A percentile compares a stretch with the other conserved stretches of the same genome.
These are phyloP conservation scores for Suillus paluster DNA, from an alignment of 768 basidiomycete species.

Conservation along the genomic window DNA sequence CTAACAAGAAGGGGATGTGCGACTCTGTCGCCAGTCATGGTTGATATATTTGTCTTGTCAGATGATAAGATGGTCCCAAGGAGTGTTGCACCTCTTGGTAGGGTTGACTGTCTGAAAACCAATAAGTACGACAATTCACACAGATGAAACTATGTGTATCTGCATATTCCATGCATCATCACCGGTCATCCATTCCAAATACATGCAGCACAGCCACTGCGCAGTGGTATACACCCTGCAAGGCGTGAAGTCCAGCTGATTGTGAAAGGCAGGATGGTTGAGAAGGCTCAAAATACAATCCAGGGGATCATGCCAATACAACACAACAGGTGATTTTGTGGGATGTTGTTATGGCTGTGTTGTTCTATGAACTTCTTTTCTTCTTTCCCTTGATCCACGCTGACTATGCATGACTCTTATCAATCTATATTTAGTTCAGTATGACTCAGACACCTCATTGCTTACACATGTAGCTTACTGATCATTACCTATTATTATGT, in stretches of 20 bases:
- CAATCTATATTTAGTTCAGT: too few species aligned
- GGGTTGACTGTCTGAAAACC: conserved; percentile 14
- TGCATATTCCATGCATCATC: too few species aligned
- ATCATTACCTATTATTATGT: too few species aligned
- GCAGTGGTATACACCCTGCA: conserved; percentile 16
- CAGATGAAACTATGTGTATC: conserved; percentile 10
- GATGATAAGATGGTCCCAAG: conserved; percentile 32
- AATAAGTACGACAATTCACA: conserved; percentile 1
- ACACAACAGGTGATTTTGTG: conserved; percentile 24
- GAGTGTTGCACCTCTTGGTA: conserved; percentile 24
- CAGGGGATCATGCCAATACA: conserved; percentile 32
- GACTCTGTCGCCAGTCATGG: conserved; percentile 30
- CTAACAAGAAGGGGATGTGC: conserved; percentile 37
- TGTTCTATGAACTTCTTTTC: too few species aligned
- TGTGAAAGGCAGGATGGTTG: conserved; percentile 22
- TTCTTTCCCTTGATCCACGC: too few species aligned
- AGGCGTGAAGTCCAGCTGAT: conserved; percentile 25
- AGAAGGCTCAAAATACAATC: conserved; percentile 28
- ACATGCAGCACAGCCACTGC: conserved; percentile 15
- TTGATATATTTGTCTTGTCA: conserved; percentile 40
- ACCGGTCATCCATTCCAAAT: conserved; percentile 32
- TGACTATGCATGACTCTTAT: too few species aligned
- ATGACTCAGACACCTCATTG: too few species aligned
- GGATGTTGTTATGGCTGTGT: too few species aligned
- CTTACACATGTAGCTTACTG: too few species aligned